Evolutionary conservation across 441 rosid genomes (phyloP).

Genomic region (Gossypium gossypioides): DNA sequence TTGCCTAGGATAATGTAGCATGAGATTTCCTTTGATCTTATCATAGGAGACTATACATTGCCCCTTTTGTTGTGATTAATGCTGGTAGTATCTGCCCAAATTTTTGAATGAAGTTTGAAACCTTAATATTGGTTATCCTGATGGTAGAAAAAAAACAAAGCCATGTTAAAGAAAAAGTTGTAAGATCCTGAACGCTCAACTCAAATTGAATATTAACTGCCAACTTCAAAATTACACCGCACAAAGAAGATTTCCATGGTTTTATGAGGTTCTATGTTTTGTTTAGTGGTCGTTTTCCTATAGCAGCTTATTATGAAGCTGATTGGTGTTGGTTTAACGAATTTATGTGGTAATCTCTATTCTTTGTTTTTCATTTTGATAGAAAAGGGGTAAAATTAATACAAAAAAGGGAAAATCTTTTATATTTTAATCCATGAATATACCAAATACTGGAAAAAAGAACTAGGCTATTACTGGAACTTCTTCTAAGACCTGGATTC

Average conservation of each 20-base stretch:
- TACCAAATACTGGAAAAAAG: neutral
- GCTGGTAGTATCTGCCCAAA: neutral
- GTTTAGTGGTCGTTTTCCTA: neutral
- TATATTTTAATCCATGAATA: neutral
- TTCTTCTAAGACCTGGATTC: neutral
- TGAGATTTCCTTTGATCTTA: neutral
- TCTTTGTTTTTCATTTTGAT: neutral
- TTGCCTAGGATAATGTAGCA: neutral
- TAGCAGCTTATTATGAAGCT: neutral
- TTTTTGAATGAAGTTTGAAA: neutral
- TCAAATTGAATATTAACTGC: neutral
- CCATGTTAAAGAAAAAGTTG: neutral
- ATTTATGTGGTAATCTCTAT: conserved; percentile 7
- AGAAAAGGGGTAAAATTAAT: neutral
- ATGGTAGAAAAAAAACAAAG: conserved; percentile 1
- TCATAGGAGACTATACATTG: neutral
- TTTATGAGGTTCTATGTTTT: neutral
- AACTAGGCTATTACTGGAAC: neutral
- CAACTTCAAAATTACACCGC: neutral
- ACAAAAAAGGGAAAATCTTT: neutral
- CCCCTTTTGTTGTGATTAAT: neutral
- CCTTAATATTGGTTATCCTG: neutral
- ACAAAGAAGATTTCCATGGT: neutral
- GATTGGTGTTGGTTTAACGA: neutral
- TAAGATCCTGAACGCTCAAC: neutral